phyloP scores from a whole-genome alignment of 345 rosid genomes.

The Aquilaria yunnanensis region DNA sequence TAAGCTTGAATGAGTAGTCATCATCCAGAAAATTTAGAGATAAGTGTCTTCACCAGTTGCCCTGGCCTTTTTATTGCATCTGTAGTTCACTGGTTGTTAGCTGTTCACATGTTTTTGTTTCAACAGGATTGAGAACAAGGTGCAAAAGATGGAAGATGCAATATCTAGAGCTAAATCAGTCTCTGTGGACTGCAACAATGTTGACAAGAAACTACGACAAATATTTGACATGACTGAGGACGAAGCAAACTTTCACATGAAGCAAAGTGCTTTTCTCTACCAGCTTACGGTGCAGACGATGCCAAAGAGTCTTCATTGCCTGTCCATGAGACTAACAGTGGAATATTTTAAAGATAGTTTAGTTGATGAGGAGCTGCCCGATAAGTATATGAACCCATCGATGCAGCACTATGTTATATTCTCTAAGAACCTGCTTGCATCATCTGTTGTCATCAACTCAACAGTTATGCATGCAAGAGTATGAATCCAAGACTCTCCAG shows the following conservation, averaged over 20 bases:
- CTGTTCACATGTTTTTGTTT: constrained; percentile 5
- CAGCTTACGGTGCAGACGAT: constrained; percentile 89
- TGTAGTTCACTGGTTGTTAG: too few species aligned
- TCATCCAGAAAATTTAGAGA: too few species aligned
- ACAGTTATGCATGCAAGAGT: constrained; percentile 66
- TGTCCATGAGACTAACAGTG: constrained; percentile 80
- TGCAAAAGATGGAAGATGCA: constrained; percentile 61
- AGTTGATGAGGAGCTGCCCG: constrained; percentile 34
- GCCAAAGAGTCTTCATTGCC: constrained; percentile 95
- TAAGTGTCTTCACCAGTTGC: too few species aligned
- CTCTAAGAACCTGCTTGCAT: constrained; percentile 78
- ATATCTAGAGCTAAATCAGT: constrained; percentile 63
- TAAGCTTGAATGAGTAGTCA: too few species aligned
- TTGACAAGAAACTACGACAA: constrained; percentile 93
- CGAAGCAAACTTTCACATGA: constrained; percentile 87
- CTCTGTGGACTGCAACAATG: constrained; percentile 74
- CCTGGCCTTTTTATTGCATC: not conserved
- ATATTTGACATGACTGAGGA: constrained; percentile 82
- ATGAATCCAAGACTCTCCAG: constrained; percentile 16
- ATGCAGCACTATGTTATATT: constrained; percentile 70
- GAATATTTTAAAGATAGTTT: constrained; percentile 66
- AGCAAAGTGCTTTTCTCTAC: constrained; percentile 71
- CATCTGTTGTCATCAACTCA: constrained; percentile 89
- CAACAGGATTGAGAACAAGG: constrained; percentile 60
- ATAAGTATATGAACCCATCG: constrained; percentile 58